Base-by-base conservation (phyloP, 495 filamentous ascomycete genomes). In the Penicillium simplicissimum region DNA sequence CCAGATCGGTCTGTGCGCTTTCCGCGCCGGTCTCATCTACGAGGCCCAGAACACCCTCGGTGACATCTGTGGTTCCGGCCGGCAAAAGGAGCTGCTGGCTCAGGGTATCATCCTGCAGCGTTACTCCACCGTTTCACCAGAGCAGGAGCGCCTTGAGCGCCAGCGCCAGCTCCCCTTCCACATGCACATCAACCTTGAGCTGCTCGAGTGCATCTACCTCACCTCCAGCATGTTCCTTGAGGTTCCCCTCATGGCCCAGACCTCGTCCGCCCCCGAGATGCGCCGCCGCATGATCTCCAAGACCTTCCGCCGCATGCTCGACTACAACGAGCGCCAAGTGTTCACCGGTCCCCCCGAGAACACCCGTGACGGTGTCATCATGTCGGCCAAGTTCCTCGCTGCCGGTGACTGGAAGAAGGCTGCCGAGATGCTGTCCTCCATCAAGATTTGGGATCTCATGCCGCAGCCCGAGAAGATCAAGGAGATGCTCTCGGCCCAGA, bases 391-490 rank as follows among this genome's bases (percentile, higher is more conserved):
- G 81, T 94, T 94, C 47, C 85, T 98, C 36, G 93, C 95, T 49
- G 92, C 92, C 13, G 95, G 95, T 37, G 95, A 98, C 72, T 98
- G 96, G 96, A 96, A 97, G 85, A 96, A 94, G 80, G 88, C 92
- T 23, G 92, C 88, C 15, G 83, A 90, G 55, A 93, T 96, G 79
- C 90, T 98, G 71, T 91, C 93, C 78, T 88, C 87, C 56, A 98
- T 98, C 82, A 98, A 98, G 86, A 98, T 98, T 74, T 98, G 95
- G 95, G 95, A 98, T 34, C 82, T 99, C 62, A 95, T 99, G 86
- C 79, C 80, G 33, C 86, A 93, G 59, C 87, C 92, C 34, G 88
- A 91, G 28, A 89, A 91, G 74, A 93, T 97, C 81, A 98, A 98
- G 88, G 79, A 84, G 55, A 97, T 98, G 94, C 88, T 99, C 33